Evolutionary conservation across 2,329 filamentous ascomycete species (phyloP), one percentile per base, ranked within the genome.

Genomic region (Hymenoscyphus linearis): DNA sequence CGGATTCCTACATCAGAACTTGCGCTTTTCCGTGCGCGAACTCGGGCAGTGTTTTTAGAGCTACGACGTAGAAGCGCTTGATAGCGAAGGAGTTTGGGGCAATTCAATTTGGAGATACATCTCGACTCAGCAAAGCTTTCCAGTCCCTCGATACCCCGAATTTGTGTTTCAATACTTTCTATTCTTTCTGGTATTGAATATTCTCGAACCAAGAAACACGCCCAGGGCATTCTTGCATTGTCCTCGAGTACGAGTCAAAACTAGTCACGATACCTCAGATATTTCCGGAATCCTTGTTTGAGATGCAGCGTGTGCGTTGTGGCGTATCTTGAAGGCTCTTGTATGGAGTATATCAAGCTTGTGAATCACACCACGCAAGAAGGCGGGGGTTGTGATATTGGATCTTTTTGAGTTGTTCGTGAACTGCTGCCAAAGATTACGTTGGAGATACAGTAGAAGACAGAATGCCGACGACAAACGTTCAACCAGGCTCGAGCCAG

Each of bases 401-500:
- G 9, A 22, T 25, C 22, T 50, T 50, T 50, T 40, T 22, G 12
- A n/a, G 18, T 26, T 10, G 10, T 10, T 22, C 10, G 18, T 50
- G 44, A 50, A 50, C 44, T 50, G 44, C 44, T 25, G 18, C 18
- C 44, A 50, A 18, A 22, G 25, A 26, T 12, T 14, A 50, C 44
- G 9, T 2, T 25, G 44, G 18, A 50, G 26, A 31, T n/a, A 53
- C 26, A 26, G 13, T 18, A 37, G 14, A 47, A 12, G 35, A n/a
- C 36, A 66, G 47, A 47, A 74, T 74, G 72, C 72, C 72, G 13
- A 73, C 71, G 27, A 66, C 66, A 5, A 69, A 69, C 60, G 70
- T 74, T 27, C 58, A 57, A 6, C 64, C 69, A 54, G 62, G 56
- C 13, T 71, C 67, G 50, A 61, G 56, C 52, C 22, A 61, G 64